These are phyloP conservation scores for Butyriboletus appendiculatus DNA, from an alignment of 1,284 basidiomycete genomes.

Conservation along the genomic window DNA sequence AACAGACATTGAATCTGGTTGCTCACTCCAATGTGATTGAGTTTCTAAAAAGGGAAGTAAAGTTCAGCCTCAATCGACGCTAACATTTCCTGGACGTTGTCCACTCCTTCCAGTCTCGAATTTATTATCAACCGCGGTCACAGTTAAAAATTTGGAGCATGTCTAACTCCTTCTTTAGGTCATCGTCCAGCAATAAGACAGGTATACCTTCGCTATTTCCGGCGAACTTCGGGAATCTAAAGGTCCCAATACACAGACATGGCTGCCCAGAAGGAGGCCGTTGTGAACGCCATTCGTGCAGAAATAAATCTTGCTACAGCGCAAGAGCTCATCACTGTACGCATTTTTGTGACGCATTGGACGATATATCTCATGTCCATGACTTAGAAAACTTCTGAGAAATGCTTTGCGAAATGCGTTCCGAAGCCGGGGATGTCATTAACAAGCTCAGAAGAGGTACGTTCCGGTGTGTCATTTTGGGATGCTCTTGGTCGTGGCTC, in stretches of 20 bases:
- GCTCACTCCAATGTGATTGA: background rate
- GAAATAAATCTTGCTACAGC: constrained; percentile 77
- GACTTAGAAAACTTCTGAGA: constrained; percentile 70
- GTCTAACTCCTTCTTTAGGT: constrained; percentile 50
- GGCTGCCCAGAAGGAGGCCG: constrained; percentile 62
- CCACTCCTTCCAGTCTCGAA: background rate
- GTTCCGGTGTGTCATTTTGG: background rate
- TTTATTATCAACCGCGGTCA: background rate
- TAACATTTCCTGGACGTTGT: background rate
- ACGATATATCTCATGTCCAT: constrained; percentile 1
- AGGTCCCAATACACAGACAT: constrained; percentile 46
- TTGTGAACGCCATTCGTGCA: constrained; percentile 68
- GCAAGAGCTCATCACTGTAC: constrained; percentile 79
- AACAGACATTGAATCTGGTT: too few relatives aligned
- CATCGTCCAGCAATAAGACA: constrained; percentile 35
- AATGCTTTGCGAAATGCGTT: constrained; percentile 77
- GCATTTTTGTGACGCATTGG: background rate
- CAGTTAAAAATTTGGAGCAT: constrained; percentile 32
- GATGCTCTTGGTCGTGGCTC: background rate
- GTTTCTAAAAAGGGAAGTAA: constrained; percentile 20
- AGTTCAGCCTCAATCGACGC: background rate
- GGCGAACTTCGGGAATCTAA: background rate
- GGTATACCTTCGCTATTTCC: constrained; percentile 27
- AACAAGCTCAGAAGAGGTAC: constrained; percentile 73
- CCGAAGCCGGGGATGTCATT: constrained; percentile 75